Evolutionary conservation across 768 basidiomycete species (phyloP), one percentile per base, ranked within the genome.

Genomic region (Podaxis sp.): DNA sequence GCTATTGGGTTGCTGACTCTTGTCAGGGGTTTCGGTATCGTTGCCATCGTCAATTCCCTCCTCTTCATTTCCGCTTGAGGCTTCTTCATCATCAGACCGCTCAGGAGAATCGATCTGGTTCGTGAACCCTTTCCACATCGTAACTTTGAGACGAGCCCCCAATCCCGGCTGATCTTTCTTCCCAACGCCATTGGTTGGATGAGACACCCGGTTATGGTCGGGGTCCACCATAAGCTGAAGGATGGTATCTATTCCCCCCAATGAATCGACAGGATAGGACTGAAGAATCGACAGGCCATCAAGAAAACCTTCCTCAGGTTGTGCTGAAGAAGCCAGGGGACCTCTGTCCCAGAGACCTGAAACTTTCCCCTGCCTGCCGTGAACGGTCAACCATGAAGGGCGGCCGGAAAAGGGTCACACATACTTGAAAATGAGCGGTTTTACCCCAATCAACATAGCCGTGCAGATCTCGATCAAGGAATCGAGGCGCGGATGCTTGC

Each of bases 181-280:
- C 19, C 17, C 43, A 15, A n/a, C 17, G 4, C 54, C 43, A n/a
- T 50, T 51, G 9, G n/a, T 22, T 6, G 46, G 27, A 7, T 37
- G 43, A 19, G 19, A 67, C 57, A 52, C 71, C 76, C 17, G 63
- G 67, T 60, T 79, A 76, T 47, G 81, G 74, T 49, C 66, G n/a
- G 91, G 74, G 64, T 91, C 89, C 38, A 74, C 77, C 17, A 89
- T 85, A 1, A 82, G 85, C 70, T 91, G 90, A 13, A 93, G 73
- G 11, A 93, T 77, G 46, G 82, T 77, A 47, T 90, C 91, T 33
- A 90, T 80, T 6, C 91, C 91, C 1, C 91, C 90, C 4, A 85
- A 82, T 3, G 81, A 76, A 46, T 84, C 78, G 41, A 90, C 70
- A 24, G 90, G 87, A 72, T 91, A 93, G 22, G 69, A 71, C 66